Percentiles rank a stretch among this genome's conserved stretches.
These are phyloP conservation scores for Cucurbita argyrosperma DNA, from an alignment of 306 rosid genomes.

Conservation along the genomic window DNA sequence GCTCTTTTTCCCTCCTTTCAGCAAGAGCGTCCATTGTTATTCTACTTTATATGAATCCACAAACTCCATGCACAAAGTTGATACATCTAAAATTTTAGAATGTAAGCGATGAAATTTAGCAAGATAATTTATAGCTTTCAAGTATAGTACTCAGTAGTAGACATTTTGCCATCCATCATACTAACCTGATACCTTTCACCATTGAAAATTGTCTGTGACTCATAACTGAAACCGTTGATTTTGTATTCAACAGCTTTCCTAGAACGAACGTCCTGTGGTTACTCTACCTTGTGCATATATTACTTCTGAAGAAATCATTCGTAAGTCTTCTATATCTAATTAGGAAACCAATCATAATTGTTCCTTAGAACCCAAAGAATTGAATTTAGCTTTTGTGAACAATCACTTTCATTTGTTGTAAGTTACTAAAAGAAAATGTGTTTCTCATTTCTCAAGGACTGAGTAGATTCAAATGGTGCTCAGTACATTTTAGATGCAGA, in stretches of 20 bases:
- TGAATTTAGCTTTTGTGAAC: not conserved
- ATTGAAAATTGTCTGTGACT: not conserved
- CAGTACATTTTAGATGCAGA: no score
- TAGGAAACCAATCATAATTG: not conserved
- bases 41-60: not conserved
- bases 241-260: constrained; percentile 46
- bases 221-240: constrained; percentile 9
- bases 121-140: not conserved
- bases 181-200: not conserved
- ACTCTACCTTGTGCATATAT: constrained; percentile 67
- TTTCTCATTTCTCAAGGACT: not conserved
- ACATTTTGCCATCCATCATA: not conserved
- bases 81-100: not conserved
- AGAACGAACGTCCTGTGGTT: constrained; percentile 83
- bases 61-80: not conserved
- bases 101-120: not conserved
- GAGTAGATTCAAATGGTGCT: not conserved
- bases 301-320: constrained; percentile 73
- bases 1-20: not conserved
- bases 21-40: not conserved
- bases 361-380: not conserved
- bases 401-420: not conserved
- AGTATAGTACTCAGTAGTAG: not conserved
- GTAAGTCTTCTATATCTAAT: constrained; percentile 36
- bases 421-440: not conserved